Percentiles rank a stretch among this genome's conserved stretches.
Evolutionary conservation across 495 filamentous ascomycete species (phyloP).

Genomic region (Lepraria neglecta): DNA sequence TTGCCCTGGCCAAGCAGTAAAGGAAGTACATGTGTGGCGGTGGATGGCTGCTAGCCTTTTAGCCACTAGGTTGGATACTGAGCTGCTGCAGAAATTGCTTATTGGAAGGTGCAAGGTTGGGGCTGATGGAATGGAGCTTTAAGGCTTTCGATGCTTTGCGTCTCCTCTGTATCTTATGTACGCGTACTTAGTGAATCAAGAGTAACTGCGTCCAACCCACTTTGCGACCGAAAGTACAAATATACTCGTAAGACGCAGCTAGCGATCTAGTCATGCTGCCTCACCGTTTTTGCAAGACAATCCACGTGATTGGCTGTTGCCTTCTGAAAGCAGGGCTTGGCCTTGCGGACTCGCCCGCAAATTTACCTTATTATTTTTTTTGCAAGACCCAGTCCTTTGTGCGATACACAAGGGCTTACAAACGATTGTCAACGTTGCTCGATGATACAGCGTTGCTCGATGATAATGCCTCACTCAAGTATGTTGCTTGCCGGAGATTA

Average conservation of each 20-base stretch:
- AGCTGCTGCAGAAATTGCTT: not conserved
- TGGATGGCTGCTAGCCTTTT: not conserved
- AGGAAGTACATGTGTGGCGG: not conserved
- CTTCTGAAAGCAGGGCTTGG: not conserved
- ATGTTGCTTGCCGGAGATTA: not conserved
- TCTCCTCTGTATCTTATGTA: slow-evolving; percentile 7
- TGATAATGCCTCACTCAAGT: not conserved
- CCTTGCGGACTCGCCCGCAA: not conserved
- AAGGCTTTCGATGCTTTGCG: not conserved
- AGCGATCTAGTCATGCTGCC: too few relatives aligned
- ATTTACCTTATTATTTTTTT: slow-evolving; percentile 1
- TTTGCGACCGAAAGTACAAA: too few relatives aligned
- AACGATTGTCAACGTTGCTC: not conserved
- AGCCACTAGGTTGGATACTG: not conserved
- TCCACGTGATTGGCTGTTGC: too few relatives aligned
- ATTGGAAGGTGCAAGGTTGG: not conserved
- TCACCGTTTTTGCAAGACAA: too few relatives aligned
- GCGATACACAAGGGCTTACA: not conserved
- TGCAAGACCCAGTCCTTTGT: not conserved
- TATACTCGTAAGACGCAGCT: too few relatives aligned
- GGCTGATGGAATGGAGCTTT: not conserved
- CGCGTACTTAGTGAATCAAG: not conserved
- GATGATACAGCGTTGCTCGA: not conserved
- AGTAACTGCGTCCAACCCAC: not conserved
- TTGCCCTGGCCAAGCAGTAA: slow-evolving; percentile 67